Evolutionary conservation across 2,329 filamentous ascomycete species (phyloP).

Genomic region (Ustulina deusta): DNA sequence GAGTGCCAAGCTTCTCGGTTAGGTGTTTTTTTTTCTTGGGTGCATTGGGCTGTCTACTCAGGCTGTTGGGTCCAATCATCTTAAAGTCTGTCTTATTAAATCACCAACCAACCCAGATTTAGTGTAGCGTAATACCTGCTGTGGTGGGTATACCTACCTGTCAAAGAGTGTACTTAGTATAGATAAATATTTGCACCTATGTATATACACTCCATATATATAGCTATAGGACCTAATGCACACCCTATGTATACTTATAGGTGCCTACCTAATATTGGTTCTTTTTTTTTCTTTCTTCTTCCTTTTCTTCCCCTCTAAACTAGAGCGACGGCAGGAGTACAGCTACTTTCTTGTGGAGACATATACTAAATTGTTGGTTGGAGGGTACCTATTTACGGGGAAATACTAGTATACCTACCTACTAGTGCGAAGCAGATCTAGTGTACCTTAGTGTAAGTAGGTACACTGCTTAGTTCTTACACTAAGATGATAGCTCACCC

Average conservation of each 20-base stretch:
- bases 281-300: background rate
- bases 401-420: background rate
- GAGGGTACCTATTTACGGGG: background rate
- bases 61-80: conserved; percentile 9
- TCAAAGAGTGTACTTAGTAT: background rate
- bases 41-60: conserved; percentile 7
- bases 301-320: background rate
- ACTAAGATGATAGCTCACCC: conserved; percentile 4
- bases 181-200: background rate
- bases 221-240: background rate
- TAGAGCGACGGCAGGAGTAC: background rate
- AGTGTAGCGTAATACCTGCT: conserved; percentile 9
- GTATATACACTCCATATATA: background rate
- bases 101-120: conserved; percentile 10
- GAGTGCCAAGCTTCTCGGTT: conserved; percentile 32
- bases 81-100: conserved; percentile 13
- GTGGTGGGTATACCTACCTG: no score
- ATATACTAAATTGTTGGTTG: background rate
- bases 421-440: no score
- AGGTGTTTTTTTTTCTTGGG: conserved; percentile 14
- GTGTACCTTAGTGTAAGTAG: no score
- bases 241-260: background rate
- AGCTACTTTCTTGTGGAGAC: background rate
- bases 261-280: background rate
- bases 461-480: background rate